phyloP scores from a whole-genome alignment of 805 yeast genomes.

The Myxozyma geophila region DNA sequence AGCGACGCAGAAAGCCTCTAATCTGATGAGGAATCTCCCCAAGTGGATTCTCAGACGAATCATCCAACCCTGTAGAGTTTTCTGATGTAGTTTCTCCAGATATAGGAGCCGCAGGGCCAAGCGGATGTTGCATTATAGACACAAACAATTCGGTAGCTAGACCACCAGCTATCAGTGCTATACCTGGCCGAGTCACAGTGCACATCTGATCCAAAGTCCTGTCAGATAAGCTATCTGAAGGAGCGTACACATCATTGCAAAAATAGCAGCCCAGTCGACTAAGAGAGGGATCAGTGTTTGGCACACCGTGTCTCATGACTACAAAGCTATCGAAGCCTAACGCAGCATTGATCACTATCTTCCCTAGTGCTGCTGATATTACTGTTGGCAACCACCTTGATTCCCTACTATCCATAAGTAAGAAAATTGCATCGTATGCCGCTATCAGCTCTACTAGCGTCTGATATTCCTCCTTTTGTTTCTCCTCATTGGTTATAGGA shows the following conservation, averaged over 20 bases:
- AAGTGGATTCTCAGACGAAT: conserved; percentile 50
- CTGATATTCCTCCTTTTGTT: conserved; percentile 58
- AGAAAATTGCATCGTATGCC: conserved; percentile 74
- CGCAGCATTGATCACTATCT: conserved; percentile 88
- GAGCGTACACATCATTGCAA: conserved; percentile 95
- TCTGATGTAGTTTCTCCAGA: conserved; percentile 12
- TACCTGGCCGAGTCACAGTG: conserved; percentile 97
- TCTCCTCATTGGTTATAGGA: conserved; percentile 62
- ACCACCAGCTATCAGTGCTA: conserved; percentile 84
- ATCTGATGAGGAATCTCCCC: conserved; percentile 89
- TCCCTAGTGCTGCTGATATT: conserved; percentile 65
- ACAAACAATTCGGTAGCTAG: conserved; percentile 83
- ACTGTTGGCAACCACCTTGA: conserved; percentile 97
- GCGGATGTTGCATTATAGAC: conserved; percentile 70
- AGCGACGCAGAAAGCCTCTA: conserved; percentile 78
- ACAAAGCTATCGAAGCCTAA: conserved; percentile 91
- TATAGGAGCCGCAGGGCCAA: conserved; percentile 51
- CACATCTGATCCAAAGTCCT: conserved; percentile 97
- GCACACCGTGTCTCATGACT: conserved; percentile 89
- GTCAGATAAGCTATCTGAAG: conserved; percentile 83
- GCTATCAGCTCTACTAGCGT: conserved; percentile 58
- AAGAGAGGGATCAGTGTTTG: conserved; percentile 1
- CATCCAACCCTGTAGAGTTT: conserved; percentile 33
- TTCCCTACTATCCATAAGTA: conserved; percentile 93
- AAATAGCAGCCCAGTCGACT: conserved; percentile 84